These are phyloP conservation scores for Termitomyces sp. DNA, from an alignment of 768 basidiomycete species.

Conservation along the genomic window DNA sequence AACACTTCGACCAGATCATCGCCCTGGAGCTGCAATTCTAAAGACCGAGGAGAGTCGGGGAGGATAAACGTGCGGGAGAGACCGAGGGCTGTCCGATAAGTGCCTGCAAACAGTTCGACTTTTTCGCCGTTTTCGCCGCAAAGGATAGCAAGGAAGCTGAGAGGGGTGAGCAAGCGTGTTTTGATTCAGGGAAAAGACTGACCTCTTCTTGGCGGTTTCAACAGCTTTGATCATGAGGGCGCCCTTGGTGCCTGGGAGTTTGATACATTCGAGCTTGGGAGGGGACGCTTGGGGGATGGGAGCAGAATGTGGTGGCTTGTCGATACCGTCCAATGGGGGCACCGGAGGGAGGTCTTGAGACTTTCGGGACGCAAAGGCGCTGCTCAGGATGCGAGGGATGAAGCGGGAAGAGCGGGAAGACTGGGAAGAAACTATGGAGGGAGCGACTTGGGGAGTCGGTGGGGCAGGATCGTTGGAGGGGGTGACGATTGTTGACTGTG, in stretches of 20 bases:
- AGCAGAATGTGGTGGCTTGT: conserved; percentile 25
- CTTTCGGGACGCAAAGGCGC: conserved; percentile 54
- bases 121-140: conserved; percentile 92
- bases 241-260: conserved; percentile 87
- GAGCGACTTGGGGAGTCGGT: conserved; percentile 10
- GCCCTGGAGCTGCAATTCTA: conserved; percentile 86
- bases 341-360: conserved; percentile 48
- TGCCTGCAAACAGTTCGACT: conserved; percentile 90
- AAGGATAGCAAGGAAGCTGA: conserved; percentile 85
- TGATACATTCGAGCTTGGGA: conserved; percentile 87
- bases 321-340: conserved; percentile 25
- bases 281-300: conserved; percentile 52
- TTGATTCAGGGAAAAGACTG: too few relatives aligned
- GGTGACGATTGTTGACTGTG: conserved; percentile 20
- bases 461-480: background rate
- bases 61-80: conserved; percentile 91
- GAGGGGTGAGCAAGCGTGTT: too few relatives aligned
- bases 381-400: conserved; percentile 63
- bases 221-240: conserved; percentile 80
- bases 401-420: conserved; percentile 54
- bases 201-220: conserved; percentile 89
- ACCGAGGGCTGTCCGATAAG: conserved; percentile 82
- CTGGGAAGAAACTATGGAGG: conserved; percentile 24
- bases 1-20: conserved; percentile 92
- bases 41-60: conserved; percentile 82